A percentile compares a stretch with the other conserved stretches of the same genome.
These are phyloP conservation scores for Dothistroma septosporum DNA, from an alignment of 2,329 filamentous ascomycete species.

Conservation along the genomic window DNA sequence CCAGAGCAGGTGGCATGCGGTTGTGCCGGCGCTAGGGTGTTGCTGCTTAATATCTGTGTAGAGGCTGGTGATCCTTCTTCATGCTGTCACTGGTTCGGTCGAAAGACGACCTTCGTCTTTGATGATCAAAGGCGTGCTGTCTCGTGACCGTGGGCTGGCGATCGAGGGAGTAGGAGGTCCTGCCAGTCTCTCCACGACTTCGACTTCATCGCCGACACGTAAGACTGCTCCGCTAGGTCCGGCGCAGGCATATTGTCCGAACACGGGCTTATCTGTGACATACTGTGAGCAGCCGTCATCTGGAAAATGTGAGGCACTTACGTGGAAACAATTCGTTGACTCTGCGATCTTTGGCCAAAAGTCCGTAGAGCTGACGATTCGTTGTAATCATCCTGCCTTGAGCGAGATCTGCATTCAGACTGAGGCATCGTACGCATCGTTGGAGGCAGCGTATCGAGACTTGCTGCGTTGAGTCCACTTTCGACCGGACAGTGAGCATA, in stretches of 20 bases:
- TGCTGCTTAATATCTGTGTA: background rate
- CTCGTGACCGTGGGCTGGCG: conserved; percentile 41
- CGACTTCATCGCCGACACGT: conserved; percentile 33
- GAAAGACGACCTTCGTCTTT: conserved; percentile 3
- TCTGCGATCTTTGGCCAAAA: conserved; percentile 32
- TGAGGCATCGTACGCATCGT: conserved; percentile 30
- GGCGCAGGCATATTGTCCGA: conserved; percentile 36
- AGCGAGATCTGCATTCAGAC: conserved; percentile 32
- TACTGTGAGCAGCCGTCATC: background rate
- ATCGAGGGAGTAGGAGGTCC: conserved; percentile 11
- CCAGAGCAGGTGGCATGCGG: background rate
- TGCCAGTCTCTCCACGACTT: conserved; percentile 27
- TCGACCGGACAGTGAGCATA: conserved; percentile 31
- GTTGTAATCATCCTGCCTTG: conserved; percentile 34
- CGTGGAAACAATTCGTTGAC: conserved; percentile 33
- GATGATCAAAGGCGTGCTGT: conserved; percentile 6
- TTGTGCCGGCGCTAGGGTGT: background rate
- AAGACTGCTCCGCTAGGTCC: conserved; percentile 33
- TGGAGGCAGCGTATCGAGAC: conserved; percentile 34
- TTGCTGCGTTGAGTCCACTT: conserved; percentile 28
- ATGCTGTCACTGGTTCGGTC: conserved; percentile 9
- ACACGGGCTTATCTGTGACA: conserved; percentile 31
- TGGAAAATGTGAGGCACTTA: conserved; percentile 13
- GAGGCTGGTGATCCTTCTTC: background rate
- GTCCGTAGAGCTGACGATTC: conserved; percentile 32